These are phyloP conservation scores for Pseudomonodictys pantanalensis DNA, from an alignment of 495 filamentous ascomycete species.

Conservation along the genomic window DNA sequence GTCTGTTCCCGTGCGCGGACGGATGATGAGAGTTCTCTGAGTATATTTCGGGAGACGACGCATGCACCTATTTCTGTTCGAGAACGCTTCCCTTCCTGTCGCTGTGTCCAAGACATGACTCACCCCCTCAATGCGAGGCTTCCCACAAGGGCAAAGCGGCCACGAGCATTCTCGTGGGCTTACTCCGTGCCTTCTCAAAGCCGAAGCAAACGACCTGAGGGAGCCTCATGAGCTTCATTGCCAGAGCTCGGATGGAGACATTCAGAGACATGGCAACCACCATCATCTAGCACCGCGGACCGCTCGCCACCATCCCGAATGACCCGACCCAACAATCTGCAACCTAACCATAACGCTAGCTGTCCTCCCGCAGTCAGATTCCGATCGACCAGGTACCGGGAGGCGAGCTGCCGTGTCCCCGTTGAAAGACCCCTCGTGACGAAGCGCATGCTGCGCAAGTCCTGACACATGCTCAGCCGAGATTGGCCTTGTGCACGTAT, in stretches of 20 bases:
- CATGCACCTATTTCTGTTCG: conserved; percentile 6
- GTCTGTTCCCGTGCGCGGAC: no score
- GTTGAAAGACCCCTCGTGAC: no score
- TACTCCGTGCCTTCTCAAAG: background rate
- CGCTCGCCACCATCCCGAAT: background rate
- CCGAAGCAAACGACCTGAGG: background rate
- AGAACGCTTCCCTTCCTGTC: background rate
- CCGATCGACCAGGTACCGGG: conserved; percentile 15
- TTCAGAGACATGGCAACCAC: no score
- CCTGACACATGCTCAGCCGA: conserved; percentile 23
- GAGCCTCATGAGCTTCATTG: no score
- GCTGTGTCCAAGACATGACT: conserved; percentile 16
- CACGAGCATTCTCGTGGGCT: conserved; percentile 4
- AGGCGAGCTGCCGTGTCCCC: conserved; percentile 7
- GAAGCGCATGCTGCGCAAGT: background rate
- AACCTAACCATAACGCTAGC: background rate
- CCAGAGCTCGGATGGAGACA: no score
- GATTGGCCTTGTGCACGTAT: conserved; percentile 47
- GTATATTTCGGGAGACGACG: no score
- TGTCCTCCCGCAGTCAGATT: background rate
- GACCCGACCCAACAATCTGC: conserved; percentile 7
- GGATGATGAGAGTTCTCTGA: no score
- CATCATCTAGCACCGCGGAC: conserved; percentile 8
- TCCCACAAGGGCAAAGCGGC: background rate
- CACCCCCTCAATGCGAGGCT: background rate